Percentiles rank a stretch among this genome's conserved stretches.
These are phyloP conservation scores for Eutypa lata DNA, from an alignment of 2,329 filamentous ascomycete species.

Conservation along the genomic window DNA sequence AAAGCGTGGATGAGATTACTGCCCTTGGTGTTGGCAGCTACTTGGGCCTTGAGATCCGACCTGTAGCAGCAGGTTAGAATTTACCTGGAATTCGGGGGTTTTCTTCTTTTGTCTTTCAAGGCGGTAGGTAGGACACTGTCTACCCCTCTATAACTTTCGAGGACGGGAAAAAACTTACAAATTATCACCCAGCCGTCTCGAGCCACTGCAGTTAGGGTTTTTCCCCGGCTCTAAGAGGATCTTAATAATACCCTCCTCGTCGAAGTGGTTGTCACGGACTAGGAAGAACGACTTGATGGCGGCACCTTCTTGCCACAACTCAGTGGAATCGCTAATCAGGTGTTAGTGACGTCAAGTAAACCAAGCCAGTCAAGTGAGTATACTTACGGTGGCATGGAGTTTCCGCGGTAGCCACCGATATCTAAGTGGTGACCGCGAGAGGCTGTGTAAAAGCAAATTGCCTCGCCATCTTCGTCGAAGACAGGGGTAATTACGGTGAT, in stretches of 20 bases:
- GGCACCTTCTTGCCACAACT: conserved; percentile 43
- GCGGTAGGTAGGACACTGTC: too few species aligned
- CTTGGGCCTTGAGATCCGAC: conserved; percentile 34
- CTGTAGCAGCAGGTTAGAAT: background rate
- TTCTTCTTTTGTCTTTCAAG: too few species aligned
- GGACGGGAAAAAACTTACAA: conserved; percentile 32
- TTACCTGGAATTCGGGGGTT: too few species aligned
- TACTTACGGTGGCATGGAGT: conserved; percentile 19
- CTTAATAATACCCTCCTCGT: conserved; percentile 29
- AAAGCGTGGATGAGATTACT: conserved; percentile 30
- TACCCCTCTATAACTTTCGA: too few species aligned
- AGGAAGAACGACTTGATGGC: conserved; percentile 36
- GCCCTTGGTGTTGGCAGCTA: conserved; percentile 41
- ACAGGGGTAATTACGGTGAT: conserved; percentile 12
- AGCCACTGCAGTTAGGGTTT: conserved; percentile 34
- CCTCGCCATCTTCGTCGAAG: conserved; percentile 6
- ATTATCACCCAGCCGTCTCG: conserved; percentile 37
- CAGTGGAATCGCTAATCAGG: conserved; percentile 15
- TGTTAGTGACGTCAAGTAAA: background rate
- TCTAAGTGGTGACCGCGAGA: conserved; percentile 20
- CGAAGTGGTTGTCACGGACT: conserved; percentile 33
- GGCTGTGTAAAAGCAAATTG: conserved; percentile 20
- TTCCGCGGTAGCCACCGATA: conserved; percentile 41
- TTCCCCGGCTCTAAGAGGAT: conserved; percentile 31
- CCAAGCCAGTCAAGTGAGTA: background rate